Conservation (phyloP, 306 rosid genomes). For the Fragaria iinumae region DNA sequence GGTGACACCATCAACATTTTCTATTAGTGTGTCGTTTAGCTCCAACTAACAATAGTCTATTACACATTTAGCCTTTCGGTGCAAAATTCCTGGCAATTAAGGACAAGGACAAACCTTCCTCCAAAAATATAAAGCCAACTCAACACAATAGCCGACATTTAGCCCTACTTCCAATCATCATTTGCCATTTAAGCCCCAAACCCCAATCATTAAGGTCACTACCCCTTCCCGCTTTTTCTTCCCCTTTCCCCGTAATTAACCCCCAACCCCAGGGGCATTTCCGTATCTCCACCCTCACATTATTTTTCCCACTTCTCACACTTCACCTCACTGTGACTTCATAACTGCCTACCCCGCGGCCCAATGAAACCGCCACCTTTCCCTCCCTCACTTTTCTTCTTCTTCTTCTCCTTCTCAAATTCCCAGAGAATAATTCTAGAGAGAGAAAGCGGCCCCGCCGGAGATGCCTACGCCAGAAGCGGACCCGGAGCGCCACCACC, state of each 20-base stretch:
- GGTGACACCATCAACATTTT: not conserved
- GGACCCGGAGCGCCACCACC: constrained; percentile 31
- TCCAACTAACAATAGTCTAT: not conserved
- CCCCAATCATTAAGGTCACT: not conserved
- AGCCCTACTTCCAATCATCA: constrained; percentile 13
- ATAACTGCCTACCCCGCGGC: constrained; percentile 3
- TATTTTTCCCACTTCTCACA: not conserved
- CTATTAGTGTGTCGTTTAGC: not conserved
- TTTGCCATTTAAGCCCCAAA: not conserved
- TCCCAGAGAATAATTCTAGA: not conserved
- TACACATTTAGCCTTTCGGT: not conserved
- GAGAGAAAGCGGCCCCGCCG: not conserved
- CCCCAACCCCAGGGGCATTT: not conserved
- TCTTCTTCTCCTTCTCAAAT: not conserved
- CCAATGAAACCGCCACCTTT: constrained; percentile 20
- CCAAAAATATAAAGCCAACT: not conserved
- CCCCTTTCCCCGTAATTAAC: not conserved
- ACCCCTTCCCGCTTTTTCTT: not conserved
- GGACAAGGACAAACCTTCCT: not conserved
- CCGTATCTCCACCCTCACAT: not conserved
- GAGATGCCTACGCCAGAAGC: constrained; percentile 53
- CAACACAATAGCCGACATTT: not conserved
- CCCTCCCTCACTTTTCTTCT: not conserved
- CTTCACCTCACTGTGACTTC: not conserved
- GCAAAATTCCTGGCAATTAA: not conserved